A percentile compares a stretch with the other conserved stretches of the same genome.
Evolutionary conservation across 2,329 filamentous ascomycete genomes (phyloP).

Genomic region (Aspergillus chevalieri): DNA sequence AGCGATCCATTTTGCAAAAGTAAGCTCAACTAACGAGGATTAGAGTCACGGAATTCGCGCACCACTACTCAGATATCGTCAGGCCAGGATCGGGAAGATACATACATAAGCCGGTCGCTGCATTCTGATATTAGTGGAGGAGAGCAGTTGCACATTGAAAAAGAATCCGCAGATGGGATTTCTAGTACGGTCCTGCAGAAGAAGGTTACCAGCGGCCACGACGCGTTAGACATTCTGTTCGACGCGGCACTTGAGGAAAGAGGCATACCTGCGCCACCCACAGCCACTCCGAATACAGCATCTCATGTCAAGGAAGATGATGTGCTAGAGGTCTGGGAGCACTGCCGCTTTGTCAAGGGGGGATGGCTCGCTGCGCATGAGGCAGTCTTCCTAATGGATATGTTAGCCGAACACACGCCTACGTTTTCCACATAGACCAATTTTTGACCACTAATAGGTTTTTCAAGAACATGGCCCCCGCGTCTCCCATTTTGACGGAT

Average conservation of each 20-base stretch:
- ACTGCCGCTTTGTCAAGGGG: slow-evolving; percentile 50
- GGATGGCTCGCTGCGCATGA: slow-evolving; percentile 52
- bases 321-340: slow-evolving; percentile 43
- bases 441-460: slow-evolving; percentile 25
- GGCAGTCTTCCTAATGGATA: slow-evolving; percentile 48
- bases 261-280: too few species aligned
- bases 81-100: slow-evolving; percentile 3
- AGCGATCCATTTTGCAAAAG: too few species aligned
- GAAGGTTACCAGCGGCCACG: slow-evolving; percentile 49
- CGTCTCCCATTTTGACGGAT: slow-evolving; percentile 47
- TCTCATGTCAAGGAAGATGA: slow-evolving; percentile 35
- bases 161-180: slow-evolving; percentile 23
- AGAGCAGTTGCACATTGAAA: slow-evolving; percentile 9
- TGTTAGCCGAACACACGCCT: slow-evolving; percentile 25
- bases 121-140: slow-evolving; percentile 3
- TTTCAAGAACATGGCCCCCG: slow-evolving; percentile 46
- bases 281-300: slow-evolving; percentile 18
- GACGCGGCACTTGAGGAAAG: slow-evolving; percentile 29
- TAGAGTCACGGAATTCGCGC: too few species aligned
- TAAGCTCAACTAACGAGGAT: too few species aligned
- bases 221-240: slow-evolving; percentile 49
- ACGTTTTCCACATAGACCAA: neutral
- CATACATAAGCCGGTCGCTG: slow-evolving; percentile 4
- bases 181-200: slow-evolving; percentile 36
- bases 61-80: slow-evolving; percentile 5